Base-by-base conservation (phyloP, 208 protist species). In the Trypanosomatidae sp. region DNA sequence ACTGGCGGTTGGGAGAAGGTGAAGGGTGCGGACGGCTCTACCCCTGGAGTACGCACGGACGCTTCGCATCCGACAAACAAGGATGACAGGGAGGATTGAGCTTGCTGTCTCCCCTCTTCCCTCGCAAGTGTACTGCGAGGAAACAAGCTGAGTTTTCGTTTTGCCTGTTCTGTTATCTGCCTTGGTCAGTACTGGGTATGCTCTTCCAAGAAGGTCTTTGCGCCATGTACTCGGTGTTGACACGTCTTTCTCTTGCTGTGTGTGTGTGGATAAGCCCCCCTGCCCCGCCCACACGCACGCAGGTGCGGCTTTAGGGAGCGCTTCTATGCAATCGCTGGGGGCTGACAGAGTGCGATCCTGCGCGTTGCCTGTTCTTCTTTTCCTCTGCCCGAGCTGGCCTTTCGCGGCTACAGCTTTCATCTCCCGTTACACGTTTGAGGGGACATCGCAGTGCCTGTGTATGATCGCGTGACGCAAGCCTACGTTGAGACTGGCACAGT, bases 1-100 rank as follows among this genome's bases (percentile, higher is more conserved):
- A 67, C 46, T 39, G 44, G 60, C 50, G 67, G 68, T 5, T 73
- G 56, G 73, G 73, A 71, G 13, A 66, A 50, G 49, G 47, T 72
- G 66, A 44, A 44, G 30, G 52, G 39, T 55, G 12, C 19, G 1
- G 28, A 10, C 50, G 19, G 17, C 62, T 25, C 33, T 6, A 19
- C 60, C 0, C 13, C 70, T 39, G 17, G 47, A 53, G 56, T 17
- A 25, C 36, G 17, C 36, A 53, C 25, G 3, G 33, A 28, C 15
- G 41, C 30, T 58, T 53, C 44, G 22, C 64, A 25, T 10, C 64
- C 44, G 1, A 39, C 25, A 39, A 53, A 53, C 39, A 33, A 22
- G 19, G 64, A 50, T 28, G 41, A 36, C 28, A 53, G 19, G 44
- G 46, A 53, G n/a, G 22, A n/a, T 19, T 68, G 64, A 68, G 41